Percentiles rank a stretch among this genome's conserved stretches.
phyloP scores from a whole-genome alignment of 2,329 filamentous ascomycete species.

The Pyricularia grisea region DNA sequence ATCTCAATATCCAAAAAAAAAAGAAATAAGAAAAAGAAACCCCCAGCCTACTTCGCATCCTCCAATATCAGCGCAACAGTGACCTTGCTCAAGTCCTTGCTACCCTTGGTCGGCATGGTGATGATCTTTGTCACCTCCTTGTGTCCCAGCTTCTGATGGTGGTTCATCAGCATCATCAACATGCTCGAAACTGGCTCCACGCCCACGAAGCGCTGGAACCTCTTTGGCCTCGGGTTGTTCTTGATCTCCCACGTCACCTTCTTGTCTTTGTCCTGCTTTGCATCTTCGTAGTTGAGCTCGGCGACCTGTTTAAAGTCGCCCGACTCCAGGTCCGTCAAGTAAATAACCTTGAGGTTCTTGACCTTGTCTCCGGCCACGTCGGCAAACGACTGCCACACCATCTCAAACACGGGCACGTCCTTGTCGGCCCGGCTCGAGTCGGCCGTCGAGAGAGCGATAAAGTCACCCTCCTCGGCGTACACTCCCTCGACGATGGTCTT shows the following conservation, averaged over 20 bases:
- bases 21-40: background rate
- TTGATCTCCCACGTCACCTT: background rate
- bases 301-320: background rate
- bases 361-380: background rate
- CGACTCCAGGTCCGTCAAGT: background rate
- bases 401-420: background rate
- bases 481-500: background rate
- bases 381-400: background rate
- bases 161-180: background rate
- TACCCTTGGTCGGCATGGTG: background rate
- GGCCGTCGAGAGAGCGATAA: background rate
- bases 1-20: background rate
- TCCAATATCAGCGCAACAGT: background rate
- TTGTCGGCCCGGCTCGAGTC: background rate
- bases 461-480: background rate
- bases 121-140: constrained; percentile 1
- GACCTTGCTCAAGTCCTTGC: background rate
- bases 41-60: background rate
- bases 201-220: background rate
- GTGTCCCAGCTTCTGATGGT: background rate
- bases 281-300: background rate
- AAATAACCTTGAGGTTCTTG: background rate
- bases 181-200: background rate
- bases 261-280: background rate
- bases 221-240: background rate